Evolutionary conservation across 1,284 basidiomycete genomes (phyloP), one percentile per base, ranked within the genome.

Genomic region (Coniophora puteana): DNA sequence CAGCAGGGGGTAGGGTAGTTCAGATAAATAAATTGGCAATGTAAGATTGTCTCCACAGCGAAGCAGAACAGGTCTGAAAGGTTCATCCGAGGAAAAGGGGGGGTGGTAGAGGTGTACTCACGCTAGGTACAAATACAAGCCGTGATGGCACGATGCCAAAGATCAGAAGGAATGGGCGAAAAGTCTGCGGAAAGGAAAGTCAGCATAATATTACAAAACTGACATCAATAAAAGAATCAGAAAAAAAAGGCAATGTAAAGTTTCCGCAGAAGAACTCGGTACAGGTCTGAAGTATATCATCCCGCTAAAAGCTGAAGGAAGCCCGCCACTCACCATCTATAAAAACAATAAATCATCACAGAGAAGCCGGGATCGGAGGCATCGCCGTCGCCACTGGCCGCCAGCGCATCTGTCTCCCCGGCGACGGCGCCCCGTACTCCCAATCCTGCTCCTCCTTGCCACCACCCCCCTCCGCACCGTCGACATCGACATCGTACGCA

Each of bases 361-460:
- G 48, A 2, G 50, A 44, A 33, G 67, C 44, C 6, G 55, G 54
- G 54, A 74, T 58, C 4, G 82, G 78, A 1, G 81, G 81, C 60
- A 79, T 65, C 16, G 80, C 67, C 0, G 83, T 83, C 2, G 76
- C 70, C 6, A 68, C 49, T 13, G 71, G 74, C 45, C 51, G 69
- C 74, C 76, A 83, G 47, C 68, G 71, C 44, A 65, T 51, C n/a
- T n/a, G n/a, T 40, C 67, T 61, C 7, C 71, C 63, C 6, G 77
- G 74, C 20, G 75, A 70, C 4, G 68, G 67, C 43, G 76, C 62
- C 12, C 78, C 80, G 52, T 84, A 84, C 17, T 75, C 69, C 83
- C 82, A 87, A 23, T 78, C 71, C 7, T 66, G 61, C 16, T 72
- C 72, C 0, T 53, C 43, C n/a, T n/a, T n/a, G n/a, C n/a, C n/a